Base-by-base conservation (phyloP, 1,139 yeast species). In the Protomyces macrosporus region DNA sequence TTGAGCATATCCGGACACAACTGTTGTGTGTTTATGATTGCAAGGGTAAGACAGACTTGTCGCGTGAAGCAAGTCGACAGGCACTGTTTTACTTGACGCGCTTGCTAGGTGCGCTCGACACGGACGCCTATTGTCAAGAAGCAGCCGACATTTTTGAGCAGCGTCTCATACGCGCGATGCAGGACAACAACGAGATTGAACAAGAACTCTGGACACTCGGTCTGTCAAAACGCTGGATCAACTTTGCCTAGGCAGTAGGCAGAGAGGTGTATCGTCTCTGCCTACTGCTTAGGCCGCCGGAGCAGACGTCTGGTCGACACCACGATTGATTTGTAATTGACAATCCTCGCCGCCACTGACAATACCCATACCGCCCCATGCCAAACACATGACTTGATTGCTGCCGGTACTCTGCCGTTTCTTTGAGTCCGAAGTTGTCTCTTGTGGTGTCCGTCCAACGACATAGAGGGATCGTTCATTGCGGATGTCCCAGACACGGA, bases 321-420 rank as follows among this genome's bases (percentile, higher is more conserved):
- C 62, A 37, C 62, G 66, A 67, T 90, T 90, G 70, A 93, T 87
- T 77, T 93, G 98, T 66, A 93, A 79, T 79, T 88, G 88, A 75
- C 91, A 93, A 75, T 91, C 98, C 75, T 87, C 87, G 68, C 98
- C 98, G 70, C 95, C 98, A 75, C 96, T 87, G 57, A 90, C 83
- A 68, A 93, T 88, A 63, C 97, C 97, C 65, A 87, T 82, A 53
- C 75, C 73, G 69, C 87, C 87, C 98, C 98, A 93, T 70, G 84
- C 86, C 60, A 90, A 95, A 52, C 88, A 90, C 74, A 90, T 89
- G 33, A 93, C 93, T 74, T 90, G 53, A 57, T 32, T 89, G 51
- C 81, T 77, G 35, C 72, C 71, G 5, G 54, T 70, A 70, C 40
- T 68, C 70, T 32, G 73, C 70, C 56, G 16, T 7, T 52, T 60